phyloP scores from a whole-genome alignment of 2,329 filamentous ascomycete species.

The Exophiala oligosperma region DNA sequence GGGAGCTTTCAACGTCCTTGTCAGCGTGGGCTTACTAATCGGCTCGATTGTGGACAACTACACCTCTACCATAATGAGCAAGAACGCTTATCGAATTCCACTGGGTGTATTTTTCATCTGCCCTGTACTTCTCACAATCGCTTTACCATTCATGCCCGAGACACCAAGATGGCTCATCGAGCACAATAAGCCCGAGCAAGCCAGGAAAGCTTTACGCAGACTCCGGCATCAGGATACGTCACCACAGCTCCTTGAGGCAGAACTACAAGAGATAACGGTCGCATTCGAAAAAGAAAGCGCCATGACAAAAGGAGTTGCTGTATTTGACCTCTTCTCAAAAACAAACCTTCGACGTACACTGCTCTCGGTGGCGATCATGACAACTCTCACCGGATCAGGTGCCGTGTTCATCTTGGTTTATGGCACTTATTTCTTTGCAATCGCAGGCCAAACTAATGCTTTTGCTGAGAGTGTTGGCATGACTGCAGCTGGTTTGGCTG shows the following conservation, averaged over 20 bases:
- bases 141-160: conserved; percentile 45
- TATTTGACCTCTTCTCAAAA: conserved; percentile 53
- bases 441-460: conserved; percentile 45
- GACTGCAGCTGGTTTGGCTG: conserved; percentile 50
- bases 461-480: conserved; percentile 54
- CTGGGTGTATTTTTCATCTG: conserved; percentile 43
- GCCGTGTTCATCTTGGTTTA: conserved; percentile 50
- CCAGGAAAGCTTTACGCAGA: conserved; percentile 34
- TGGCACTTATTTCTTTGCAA: conserved; percentile 37
- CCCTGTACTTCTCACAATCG: conserved; percentile 43
- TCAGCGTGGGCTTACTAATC: conserved; percentile 36
- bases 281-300: conserved; percentile 38
- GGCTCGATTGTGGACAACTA: conserved; percentile 33
- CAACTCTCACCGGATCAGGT: conserved; percentile 53
- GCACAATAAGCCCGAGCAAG: conserved; percentile 41
- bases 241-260: conserved; percentile 27
- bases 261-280: conserved; percentile 36
- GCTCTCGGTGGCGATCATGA: conserved; percentile 49
- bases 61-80: conserved; percentile 12
- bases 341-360: conserved; percentile 53
- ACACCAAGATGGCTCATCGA: conserved; percentile 47
- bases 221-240: conserved; percentile 6
- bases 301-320: conserved; percentile 34
- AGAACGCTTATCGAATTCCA: conserved; percentile 24
- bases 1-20: conserved; percentile 50